Evolutionary conservation across 2,329 filamentous ascomycete genomes (phyloP), one percentile per base, ranked within the genome.

Genomic region (Colletotrichum sp.): DNA sequence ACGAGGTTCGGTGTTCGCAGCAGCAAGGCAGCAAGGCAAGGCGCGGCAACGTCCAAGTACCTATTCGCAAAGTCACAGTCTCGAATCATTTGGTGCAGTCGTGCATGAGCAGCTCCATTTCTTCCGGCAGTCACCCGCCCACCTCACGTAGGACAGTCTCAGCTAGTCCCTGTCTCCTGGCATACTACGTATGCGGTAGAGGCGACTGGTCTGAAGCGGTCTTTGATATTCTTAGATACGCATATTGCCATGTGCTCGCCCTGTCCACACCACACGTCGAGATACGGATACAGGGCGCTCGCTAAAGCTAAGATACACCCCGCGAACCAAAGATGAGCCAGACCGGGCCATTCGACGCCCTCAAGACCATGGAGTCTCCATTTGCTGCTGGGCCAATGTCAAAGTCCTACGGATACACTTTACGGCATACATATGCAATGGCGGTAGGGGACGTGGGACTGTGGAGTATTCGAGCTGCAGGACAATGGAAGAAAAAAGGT

Each of bases 141-240:
- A 75, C 55, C 69, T 68, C 69, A 75, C 55, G 73, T 67, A 72
- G 32, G 61, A 75, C 64, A 30, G 64, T 73, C 34, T 68, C 71
- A 60, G 63, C 57, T 64, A 68, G 69, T 48, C 68, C 68, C 69
- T 52, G 71, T 34, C 66, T 75, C 57, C 34, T 34, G 39, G 57
- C 57, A 74, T 48, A 48, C 44, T 48, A 48, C 19, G 44, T 48
- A n/a, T 48, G 44, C 44, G 19, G 44, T n/a, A 28, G 19, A 34
- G 16, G 13, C 9, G 15, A 66, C 19, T 16, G 34, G n/a, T 16
- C 44, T 13, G 32, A 27, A 22, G 39, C 30, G 39, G 22, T 60
- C 22, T 59, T n/a, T 61, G 60, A 57, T 64, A 68, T 75, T 75
- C 69, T 75, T 75, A 68, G 64, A 64, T 63, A 36, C 28, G 16